These are phyloP conservation scores for Sclerotinia spermophila DNA, from an alignment of 2,329 filamentous ascomycete genomes.

Conservation along the genomic window DNA sequence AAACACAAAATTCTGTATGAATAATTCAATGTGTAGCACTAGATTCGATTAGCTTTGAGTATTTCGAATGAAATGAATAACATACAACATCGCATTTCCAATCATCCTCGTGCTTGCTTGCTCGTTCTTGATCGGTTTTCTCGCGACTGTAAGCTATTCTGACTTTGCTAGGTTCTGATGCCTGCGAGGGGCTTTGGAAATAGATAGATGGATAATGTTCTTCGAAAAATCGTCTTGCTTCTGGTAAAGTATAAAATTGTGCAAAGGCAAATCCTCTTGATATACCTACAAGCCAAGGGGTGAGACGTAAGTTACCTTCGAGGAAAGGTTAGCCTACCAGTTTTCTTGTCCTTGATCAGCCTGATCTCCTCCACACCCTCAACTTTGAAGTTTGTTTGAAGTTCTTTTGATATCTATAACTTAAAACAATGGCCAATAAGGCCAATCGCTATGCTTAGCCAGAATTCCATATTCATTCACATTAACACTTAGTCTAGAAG, in stretches of 20 bases:
- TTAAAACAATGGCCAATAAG: slow-evolving; percentile 34
- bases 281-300: slow-evolving; percentile 40
- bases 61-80: background rate
- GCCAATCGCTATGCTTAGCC: slow-evolving; percentile 39
- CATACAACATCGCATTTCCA: slow-evolving; percentile 54
- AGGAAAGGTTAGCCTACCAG: slow-evolving; percentile 42
- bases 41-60: slow-evolving; percentile 21
- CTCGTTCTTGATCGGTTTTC: slow-evolving; percentile 46
- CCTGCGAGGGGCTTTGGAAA: slow-evolving; percentile 44
- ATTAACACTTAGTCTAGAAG: slow-evolving; percentile 38
- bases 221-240: slow-evolving; percentile 52
- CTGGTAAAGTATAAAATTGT: slow-evolving; percentile 47
- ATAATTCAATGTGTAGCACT: slow-evolving; percentile 57
- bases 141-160: slow-evolving; percentile 51
- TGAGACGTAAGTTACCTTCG: slow-evolving; percentile 19
- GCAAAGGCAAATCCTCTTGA: slow-evolving; percentile 56
- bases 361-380: slow-evolving; percentile 53
- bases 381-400: slow-evolving; percentile 49
- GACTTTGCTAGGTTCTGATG: slow-evolving; percentile 38
- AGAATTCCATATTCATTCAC: slow-evolving; percentile 36
- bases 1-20: slow-evolving; percentile 54
- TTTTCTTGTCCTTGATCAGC: slow-evolving; percentile 55
- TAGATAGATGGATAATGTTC: slow-evolving; percentile 47
- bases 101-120: slow-evolving; percentile 48
- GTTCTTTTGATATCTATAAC: slow-evolving; percentile 53